A percentile compares a stretch with the other conserved stretches of the same genome.
These are phyloP conservation scores for Colletotrichum plurivorum DNA, from an alignment of 2,329 filamentous ascomycete genomes.

Conservation along the genomic window DNA sequence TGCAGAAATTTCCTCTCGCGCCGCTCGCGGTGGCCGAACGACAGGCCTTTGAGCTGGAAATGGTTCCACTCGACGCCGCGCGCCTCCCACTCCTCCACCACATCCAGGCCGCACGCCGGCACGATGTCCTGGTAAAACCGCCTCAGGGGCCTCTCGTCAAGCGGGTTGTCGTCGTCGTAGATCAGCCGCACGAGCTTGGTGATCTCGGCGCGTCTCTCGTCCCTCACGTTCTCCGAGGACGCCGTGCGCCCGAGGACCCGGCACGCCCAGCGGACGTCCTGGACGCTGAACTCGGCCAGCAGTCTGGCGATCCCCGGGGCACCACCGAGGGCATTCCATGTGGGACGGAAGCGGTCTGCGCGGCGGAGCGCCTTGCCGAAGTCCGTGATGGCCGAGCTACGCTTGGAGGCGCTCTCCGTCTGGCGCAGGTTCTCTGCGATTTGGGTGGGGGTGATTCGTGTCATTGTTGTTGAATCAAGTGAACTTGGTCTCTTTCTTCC, in stretches of 20 bases:
- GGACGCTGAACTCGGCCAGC: constrained; percentile 46
- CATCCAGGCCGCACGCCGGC: constrained; percentile 42
- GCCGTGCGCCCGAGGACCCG: constrained; percentile 42
- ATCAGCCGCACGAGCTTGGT: constrained; percentile 43
- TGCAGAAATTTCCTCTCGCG: background rate
- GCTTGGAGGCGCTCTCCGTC: constrained; percentile 37
- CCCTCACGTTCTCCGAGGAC: constrained; percentile 40
- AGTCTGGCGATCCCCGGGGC: constrained; percentile 42
- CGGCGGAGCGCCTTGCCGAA: constrained; percentile 44
- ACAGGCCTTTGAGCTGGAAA: constrained; percentile 4
- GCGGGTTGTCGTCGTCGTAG: constrained; percentile 6
- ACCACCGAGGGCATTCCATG: constrained; percentile 44
- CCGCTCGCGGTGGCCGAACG: background rate
- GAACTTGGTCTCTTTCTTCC: too few relatives aligned
- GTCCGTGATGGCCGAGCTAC: constrained; percentile 40
- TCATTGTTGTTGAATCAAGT: background rate
- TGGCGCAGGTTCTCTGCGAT: background rate
- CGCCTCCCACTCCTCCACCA: constrained; percentile 43
- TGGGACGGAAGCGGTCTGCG: constrained; percentile 40
- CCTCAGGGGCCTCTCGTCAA: constrained; percentile 43
- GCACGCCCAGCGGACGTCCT: constrained; percentile 42
- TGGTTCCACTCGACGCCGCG: constrained; percentile 11
- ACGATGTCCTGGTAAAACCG: constrained; percentile 45
- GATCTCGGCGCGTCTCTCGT: constrained; percentile 44
- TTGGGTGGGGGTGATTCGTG: background rate